Base-by-base conservation (phyloP, 2,329 filamentous ascomycete species). In the Ampelomyces quisqualis region DNA sequence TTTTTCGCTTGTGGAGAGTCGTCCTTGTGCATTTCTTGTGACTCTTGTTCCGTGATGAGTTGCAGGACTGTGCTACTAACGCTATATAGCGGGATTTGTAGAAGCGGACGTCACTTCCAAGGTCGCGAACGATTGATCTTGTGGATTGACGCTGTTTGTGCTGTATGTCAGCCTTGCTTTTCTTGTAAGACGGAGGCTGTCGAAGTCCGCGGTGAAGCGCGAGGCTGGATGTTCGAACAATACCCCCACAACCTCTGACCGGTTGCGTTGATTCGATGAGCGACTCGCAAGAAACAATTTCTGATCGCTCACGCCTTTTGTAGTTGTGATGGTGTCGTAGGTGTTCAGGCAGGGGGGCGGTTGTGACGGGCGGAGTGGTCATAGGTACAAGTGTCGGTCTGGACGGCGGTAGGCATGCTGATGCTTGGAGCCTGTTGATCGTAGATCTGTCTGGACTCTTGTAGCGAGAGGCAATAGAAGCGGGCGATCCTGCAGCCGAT, bases 241-340 rank as follows among this genome's bases (percentile, higher is more conserved):
- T 26, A 5, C 60, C 60, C 11, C 57, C 62, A 19, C 64, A 67
- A 19, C 62, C 60, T 31, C 55, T 56, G 23, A 64, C 45, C 21
- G 35, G 23, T 7, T 47, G 43, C 8, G 29, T 33, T 4, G 42
- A 36, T 3, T 40, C 34, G 13, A 57, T 48, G 15, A 43, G 34
- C 2, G 43, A 43, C 21, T 55, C 35, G 7, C 9, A 32, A 5
- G 57, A 47, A 3, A 44, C 38, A 15, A 60, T 55, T 17, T 55
- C 47, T 14, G 55, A 49, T 20, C 23, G 40, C 26, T 57, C 51
- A 17, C 38, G 40, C 11, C 43, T 43, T 21, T 34, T 42, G 24
- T 49, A 49, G 24, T 58, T 57, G 38, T 60, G 53, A 28, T 56
- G 51, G 19, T 59, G 44, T 20, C 43, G 48, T 17, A 60, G 27